Evolutionary conservation across 345 rosid species (phyloP), one percentile per base, ranked within the genome.

Genomic region (Sisymbrium irio): DNA sequence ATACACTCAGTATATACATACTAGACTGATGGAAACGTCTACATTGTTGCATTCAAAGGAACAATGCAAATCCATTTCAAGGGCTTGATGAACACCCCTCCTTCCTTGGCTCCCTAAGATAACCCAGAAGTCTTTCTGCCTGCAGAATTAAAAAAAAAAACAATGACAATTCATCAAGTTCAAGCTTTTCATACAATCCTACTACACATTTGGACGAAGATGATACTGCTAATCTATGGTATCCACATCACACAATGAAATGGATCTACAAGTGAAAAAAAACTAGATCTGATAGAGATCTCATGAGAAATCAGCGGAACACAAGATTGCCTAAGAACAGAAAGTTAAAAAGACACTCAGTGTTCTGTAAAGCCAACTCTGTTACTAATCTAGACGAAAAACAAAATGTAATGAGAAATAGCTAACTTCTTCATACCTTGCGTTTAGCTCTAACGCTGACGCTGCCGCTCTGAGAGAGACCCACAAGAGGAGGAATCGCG

Each of bases 401-500:
- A 7, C n/a, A n/a, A 10, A 4, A 25, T 20, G 35, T 7, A 22
- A 10, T 2, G 35, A 33, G 32, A 14, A 41, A 1, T 18, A 65
- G 3, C 30, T 4, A 32, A 57, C 44, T 19, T 22, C 44, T 19
- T 22, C 15, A 63, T 40, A 93, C 98, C 98, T 87, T 93, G 55
- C 87, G 88, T 81, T 88, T 93, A 13, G 98, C 92, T 50, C 85
- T 81, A 67, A 82, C 67, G n/a, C 85, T 85, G 55, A 83, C 75
- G 37, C 85, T 83, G 28, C 94, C 92, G 4, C 84, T 86, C 82
- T 95, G 99, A 2, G 98, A 95, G 27, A 90, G 89, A 0, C 94
- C 97, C 17, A 86, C 99, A 25, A 95, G 94, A 2, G 98, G 99
- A 74, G 99, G 98, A 77, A 95, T 95, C 19, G 94, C 99, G 4